Conservation (phyloP, 768 basidiomycete genomes). For the Leccinum ochraceum region DNA sequence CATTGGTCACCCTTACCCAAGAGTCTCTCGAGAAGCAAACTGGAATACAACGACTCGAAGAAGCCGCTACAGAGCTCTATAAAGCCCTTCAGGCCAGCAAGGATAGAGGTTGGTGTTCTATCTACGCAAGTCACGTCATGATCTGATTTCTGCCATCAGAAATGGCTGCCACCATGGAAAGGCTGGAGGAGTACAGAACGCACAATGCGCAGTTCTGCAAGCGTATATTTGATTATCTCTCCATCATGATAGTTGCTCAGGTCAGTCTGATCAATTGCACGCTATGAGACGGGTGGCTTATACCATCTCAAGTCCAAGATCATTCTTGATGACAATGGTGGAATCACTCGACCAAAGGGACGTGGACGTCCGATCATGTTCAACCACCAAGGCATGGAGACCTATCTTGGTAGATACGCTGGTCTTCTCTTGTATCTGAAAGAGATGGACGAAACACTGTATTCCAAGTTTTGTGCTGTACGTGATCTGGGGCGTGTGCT, state of each 20-base stretch:
- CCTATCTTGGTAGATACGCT: conserved; percentile 83
- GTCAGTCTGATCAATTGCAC: conserved; percentile 45
- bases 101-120: conserved; percentile 65
- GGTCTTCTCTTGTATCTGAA: conserved; percentile 91
- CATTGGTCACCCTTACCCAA: conserved; percentile 77
- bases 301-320: conserved; percentile 54
- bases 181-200: conserved; percentile 86
- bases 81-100: conserved; percentile 89
- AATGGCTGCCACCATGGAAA: conserved; percentile 97
- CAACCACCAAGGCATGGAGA: conserved; percentile 75
- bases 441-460: conserved; percentile 91
- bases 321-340: conserved; percentile 63
- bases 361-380: conserved; percentile 49
- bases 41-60: conserved; percentile 79
- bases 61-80: conserved; percentile 86
- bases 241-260: conserved; percentile 91
- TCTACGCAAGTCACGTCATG: neutral
- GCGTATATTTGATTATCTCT: conserved; percentile 83
- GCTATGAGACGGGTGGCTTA: conserved; percentile 8
- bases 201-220: conserved; percentile 94
- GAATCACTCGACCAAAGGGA: conserved; percentile 47
- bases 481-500: conserved; percentile 30
- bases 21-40: conserved; percentile 81
- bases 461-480: conserved; percentile 89
- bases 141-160: conserved; percentile 44